Conservation (phyloP, 2,329 filamentous ascomycete species). For the Gnomoniopsis smithogilvyi region DNA sequence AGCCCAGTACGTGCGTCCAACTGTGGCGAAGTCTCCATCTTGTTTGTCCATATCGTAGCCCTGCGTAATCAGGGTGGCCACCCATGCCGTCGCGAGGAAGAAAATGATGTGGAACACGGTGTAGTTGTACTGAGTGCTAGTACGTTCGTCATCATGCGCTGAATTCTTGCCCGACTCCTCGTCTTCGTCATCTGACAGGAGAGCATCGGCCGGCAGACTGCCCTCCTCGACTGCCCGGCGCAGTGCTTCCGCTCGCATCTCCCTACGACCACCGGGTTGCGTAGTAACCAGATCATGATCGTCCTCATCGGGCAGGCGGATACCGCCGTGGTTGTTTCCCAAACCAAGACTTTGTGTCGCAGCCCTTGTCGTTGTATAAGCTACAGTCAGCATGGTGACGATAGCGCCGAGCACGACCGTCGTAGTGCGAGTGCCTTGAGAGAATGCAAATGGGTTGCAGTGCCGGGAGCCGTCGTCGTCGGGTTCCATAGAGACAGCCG, state of each 20-base stretch:
- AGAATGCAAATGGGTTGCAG: constrained; percentile 88
- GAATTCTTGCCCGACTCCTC: constrained; percentile 62
- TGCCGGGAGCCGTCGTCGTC: constrained; percentile 85
- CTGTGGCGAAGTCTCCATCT: constrained; percentile 78
- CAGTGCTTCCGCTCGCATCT: constrained; percentile 91
- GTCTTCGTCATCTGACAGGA: constrained; percentile 69
- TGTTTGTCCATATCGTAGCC: constrained; percentile 65
- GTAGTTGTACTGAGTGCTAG: constrained; percentile 93
- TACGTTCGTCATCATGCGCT: constrained; percentile 81
- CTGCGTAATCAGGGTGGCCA: constrained; percentile 80
- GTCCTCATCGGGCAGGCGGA: constrained; percentile 65
- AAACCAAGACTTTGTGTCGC: constrained; percentile 85
- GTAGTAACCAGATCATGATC: constrained; percentile 87
- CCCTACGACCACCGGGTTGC: constrained; percentile 74
- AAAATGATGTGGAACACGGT: constrained; percentile 96
- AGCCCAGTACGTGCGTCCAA: constrained; percentile 93
- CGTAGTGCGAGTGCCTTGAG: constrained; percentile 82
- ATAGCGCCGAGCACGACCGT: constrained; percentile 91
- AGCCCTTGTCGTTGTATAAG: constrained; percentile 94
- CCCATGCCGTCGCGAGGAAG: constrained; percentile 93
- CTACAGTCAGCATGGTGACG: constrained; percentile 93
- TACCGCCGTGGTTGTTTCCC: constrained; percentile 55
- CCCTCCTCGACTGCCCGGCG: constrained; percentile 90
- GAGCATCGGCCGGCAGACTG: constrained; percentile 83
- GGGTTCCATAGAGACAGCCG: constrained; percentile 96